Percentiles rank a stretch among this genome's conserved stretches.
Evolutionary conservation across 2,329 filamentous ascomycete species (phyloP).

Genomic region (Fusarium burgessii): DNA sequence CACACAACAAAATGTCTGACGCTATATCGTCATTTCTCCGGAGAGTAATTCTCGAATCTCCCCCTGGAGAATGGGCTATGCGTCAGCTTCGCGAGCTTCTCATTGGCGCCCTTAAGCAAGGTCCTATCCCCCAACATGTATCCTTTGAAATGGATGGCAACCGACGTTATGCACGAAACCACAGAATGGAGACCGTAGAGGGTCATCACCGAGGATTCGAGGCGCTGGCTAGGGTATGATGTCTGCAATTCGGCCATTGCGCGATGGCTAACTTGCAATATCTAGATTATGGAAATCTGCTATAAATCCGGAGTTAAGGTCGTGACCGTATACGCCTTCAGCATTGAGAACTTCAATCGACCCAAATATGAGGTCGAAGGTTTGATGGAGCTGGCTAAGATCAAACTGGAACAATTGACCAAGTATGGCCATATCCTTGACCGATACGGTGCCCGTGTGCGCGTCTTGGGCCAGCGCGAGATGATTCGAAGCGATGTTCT

Average conservation of each 20-base stretch:
- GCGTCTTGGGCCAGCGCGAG: conserved; percentile 85
- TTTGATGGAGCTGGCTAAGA: conserved; percentile 96
- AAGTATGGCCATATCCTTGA: conserved; percentile 95
- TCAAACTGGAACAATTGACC: conserved; percentile 90
- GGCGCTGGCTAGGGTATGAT: conserved; percentile 83
- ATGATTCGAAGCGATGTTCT: conserved; percentile 89
- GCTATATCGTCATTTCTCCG: conserved; percentile 62
- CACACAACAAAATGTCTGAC: conserved; percentile 61
- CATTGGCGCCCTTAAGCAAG: conserved; percentile 89
- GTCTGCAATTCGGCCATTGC: conserved; percentile 54
- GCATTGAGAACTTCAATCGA: conserved; percentile 98
- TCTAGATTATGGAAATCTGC: conserved; percentile 91
- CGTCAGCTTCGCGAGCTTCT: conserved; percentile 83
- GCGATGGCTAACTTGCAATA: conserved; percentile 12
- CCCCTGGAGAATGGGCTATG: conserved; percentile 91
- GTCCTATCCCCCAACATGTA: conserved; percentile 92
- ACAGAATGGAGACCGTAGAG: conserved; percentile 95
- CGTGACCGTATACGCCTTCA: conserved; percentile 98
- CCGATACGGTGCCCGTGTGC: conserved; percentile 88
- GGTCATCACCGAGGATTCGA: conserved; percentile 97
- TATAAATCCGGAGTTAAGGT: conserved; percentile 98
- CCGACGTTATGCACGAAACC: conserved; percentile 87
- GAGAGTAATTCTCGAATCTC: conserved; percentile 85
- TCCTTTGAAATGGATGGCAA: conserved; percentile 99
- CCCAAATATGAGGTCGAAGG: conserved; percentile 97